A percentile compares a stretch with the other conserved stretches of the same genome.
Evolutionary conservation across 352 stramenopile species (phyloP).

Genomic region (Pythium grandisporangium): DNA sequence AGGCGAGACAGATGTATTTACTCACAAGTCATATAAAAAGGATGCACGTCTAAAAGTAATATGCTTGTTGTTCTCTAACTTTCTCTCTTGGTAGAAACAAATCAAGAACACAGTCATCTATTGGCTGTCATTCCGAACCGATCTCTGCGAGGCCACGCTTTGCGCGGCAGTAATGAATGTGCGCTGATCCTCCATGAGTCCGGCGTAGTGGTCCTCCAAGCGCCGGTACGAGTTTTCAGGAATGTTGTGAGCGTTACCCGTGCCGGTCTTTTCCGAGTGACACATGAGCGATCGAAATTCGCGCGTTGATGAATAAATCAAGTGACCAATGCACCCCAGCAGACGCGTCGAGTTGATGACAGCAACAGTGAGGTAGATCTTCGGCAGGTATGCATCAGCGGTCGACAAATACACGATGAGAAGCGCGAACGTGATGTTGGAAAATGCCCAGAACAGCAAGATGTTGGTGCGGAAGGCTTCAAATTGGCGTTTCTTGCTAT

Average conservation of each 20-base stretch:
- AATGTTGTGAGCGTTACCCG: slow-evolving; percentile 24
- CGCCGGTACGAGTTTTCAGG: slow-evolving; percentile 48
- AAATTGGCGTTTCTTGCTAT: slow-evolving; percentile 72
- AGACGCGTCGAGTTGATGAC: slow-evolving; percentile 60
- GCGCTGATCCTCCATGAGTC: slow-evolving; percentile 54
- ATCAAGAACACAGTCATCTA: too few species aligned
- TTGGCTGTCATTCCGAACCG: too few species aligned
- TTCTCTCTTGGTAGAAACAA: too few species aligned
- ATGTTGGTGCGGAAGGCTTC: slow-evolving; percentile 82
- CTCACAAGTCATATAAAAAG: too few species aligned
- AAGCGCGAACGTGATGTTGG: slow-evolving; percentile 74
- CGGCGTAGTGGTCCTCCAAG: slow-evolving; percentile 67
- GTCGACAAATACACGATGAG: slow-evolving; percentile 60
- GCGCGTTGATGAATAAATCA: slow-evolving; percentile 57
- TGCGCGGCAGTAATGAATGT: slow-evolving; percentile 29
- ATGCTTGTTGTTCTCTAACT: too few species aligned
- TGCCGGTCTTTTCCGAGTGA: slow-evolving; percentile 22
- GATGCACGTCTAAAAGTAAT: too few species aligned
- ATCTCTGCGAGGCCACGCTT: slow-evolving; percentile 6
- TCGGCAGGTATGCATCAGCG: slow-evolving; percentile 47
- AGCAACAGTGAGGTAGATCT: slow-evolving; percentile 63
- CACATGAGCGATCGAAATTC: slow-evolving; percentile 7
- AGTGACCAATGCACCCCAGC: slow-evolving; percentile 56
- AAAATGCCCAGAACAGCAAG: slow-evolving; percentile 69
- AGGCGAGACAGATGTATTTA: too few species aligned